Base-by-base conservation (phyloP, 129 eudicot species). In the Helianthus tuberosus region DNA sequence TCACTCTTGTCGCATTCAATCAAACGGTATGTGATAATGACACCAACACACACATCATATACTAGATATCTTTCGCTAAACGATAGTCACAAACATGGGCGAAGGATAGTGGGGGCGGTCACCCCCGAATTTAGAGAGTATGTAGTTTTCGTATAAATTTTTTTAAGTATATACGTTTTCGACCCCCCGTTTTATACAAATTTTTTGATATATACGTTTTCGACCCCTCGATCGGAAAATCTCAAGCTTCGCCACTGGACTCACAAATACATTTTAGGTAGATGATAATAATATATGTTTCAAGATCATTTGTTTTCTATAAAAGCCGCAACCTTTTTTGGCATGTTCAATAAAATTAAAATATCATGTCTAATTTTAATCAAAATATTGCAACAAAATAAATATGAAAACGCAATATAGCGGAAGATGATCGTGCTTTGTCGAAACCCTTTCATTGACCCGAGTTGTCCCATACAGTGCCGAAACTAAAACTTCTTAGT, bases 1-100 rank as follows among this genome's bases (percentile, higher is more conserved):
- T n/a, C n/a, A n/a, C n/a, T n/a, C n/a, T n/a, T n/a, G n/a, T 72
- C 78, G 74, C 77, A 79, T 79, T 79, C 82, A 20, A 64, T 16
- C 38, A 70, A 63, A 63, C 71, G 25, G 71, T 51, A 11, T 76
- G 25, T 68, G 69, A 68, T 61, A 32, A 57, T 77, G 52, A 68
- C 72, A 35, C 41, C 29, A 62, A 29, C 48, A 17, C 69, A 60
- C 17, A 73, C 62, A 61, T 63, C 52, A 44, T 11, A 17, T 35
- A 39, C 60, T 48, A 73, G 49, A 73, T 62, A 47, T 50, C 59
- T 52, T 70, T 27, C 11, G 13, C 29, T 72, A 39, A 39, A 13
- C 17, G 52, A 49, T 16, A 36, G n/a, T n/a, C n/a, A n/a, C n/a
- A n/a, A n/a, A n/a, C n/a, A n/a, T n/a, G n/a, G n/a, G n/a, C n/a